phyloP scores from a whole-genome alignment of 2,329 filamentous ascomycete species.

The Fusarium sacchari region DNA sequence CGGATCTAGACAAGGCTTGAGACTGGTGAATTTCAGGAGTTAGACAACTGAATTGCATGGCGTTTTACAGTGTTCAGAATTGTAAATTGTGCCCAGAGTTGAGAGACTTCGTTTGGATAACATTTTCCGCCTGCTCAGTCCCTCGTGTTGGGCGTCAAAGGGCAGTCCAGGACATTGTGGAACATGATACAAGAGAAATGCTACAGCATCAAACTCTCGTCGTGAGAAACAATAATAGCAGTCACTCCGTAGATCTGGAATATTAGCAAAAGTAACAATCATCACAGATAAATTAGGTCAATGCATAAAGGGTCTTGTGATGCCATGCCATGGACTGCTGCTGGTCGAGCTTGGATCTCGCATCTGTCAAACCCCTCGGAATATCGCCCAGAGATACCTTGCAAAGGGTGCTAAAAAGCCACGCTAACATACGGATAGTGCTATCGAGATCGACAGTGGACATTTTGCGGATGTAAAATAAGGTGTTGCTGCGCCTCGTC shows the following conservation, averaged over 20 bases:
- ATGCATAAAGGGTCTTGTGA: slow-evolving; percentile 29
- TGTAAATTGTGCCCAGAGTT: not conserved
- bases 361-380: slow-evolving; percentile 30
- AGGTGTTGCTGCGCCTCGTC: slow-evolving; percentile 35
- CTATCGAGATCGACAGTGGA: slow-evolving; percentile 35
- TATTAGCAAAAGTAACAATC: not conserved
- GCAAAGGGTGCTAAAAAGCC: not conserved
- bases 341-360: slow-evolving; percentile 16
- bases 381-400: slow-evolving; percentile 24
- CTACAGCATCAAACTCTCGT: not conserved
- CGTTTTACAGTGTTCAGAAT: not conserved
- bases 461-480: slow-evolving; percentile 16
- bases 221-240: not conserved
- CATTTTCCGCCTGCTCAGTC: not conserved
- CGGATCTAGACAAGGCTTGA: slow-evolving; percentile 13
- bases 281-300: not conserved
- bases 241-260: no score
- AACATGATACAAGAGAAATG: not conserved
- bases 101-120: slow-evolving; percentile 14
- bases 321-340: not conserved
- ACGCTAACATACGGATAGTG: slow-evolving; percentile 25
- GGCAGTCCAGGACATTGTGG: not conserved
- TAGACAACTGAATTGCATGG: slow-evolving; percentile 17
- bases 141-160: not conserved
- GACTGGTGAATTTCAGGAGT: slow-evolving; percentile 1